Percentiles rank a stretch among this genome's conserved stretches.
Conservation (phyloP, 2,329 filamentous ascomycete species). For the Ploettnerulaceae sp. region DNA sequence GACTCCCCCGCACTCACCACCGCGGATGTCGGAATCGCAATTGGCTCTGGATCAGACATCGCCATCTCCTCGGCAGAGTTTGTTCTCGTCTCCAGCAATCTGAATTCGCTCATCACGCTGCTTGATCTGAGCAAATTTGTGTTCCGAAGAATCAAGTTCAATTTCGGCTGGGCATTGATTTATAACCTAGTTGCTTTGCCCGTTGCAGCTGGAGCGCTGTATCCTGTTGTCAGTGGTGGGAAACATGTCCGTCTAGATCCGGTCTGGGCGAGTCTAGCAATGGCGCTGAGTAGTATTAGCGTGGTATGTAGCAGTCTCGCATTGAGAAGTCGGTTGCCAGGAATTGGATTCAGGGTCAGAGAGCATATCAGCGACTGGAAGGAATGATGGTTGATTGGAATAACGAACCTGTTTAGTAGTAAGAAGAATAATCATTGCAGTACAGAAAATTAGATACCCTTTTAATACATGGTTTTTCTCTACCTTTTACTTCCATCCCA, state of each 20-base stretch:
- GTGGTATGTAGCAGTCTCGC: conserved; percentile 79
- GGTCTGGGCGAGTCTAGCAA: conserved; percentile 84
- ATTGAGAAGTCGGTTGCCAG: conserved; percentile 44
- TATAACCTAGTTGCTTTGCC: conserved; percentile 63
- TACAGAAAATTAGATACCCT: too few species aligned
- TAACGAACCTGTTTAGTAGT: neutral
- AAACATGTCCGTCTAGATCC: conserved; percentile 63
- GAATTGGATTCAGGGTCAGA: conserved; percentile 34
- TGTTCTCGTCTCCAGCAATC: conserved; percentile 63
- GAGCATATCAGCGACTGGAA: neutral
- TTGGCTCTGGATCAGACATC: conserved; percentile 76
- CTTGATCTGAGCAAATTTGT: conserved; percentile 55
- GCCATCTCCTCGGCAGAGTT: conserved; percentile 79
- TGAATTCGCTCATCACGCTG: conserved; percentile 54
- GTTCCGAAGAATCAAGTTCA: conserved; percentile 60
- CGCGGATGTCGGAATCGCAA: conserved; percentile 78
- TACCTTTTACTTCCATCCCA: too few species aligned
- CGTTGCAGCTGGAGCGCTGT: conserved; percentile 61
- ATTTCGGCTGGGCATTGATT: conserved; percentile 62
- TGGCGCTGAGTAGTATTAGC: conserved; percentile 88
- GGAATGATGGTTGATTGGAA: neutral
- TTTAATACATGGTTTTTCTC: too few species aligned
- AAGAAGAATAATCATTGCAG: too few species aligned
- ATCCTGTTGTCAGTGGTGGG: conserved; percentile 47
- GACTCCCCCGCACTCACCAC: conserved; percentile 76